Evolutionary conservation across 2,329 filamentous ascomycete species (phyloP), one percentile per base, ranked within the genome.

Genomic region (Apiospora koreana): DNA sequence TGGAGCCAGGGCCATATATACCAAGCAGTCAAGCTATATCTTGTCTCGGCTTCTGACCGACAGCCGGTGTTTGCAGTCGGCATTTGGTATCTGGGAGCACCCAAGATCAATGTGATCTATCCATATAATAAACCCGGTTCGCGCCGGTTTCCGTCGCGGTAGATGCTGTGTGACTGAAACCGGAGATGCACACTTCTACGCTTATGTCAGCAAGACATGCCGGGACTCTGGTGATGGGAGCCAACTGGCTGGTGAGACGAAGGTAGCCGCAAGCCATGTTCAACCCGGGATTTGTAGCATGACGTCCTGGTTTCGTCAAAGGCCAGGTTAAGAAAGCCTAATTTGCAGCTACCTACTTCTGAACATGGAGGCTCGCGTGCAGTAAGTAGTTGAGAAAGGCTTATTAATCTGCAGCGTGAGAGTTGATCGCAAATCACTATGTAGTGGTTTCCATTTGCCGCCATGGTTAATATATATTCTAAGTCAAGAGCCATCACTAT

Each of bases 251-350:
- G 54, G 54, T 9, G 18, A 38, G 18, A 62, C 35, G 31, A 31
- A n/a, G 31, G 18, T 18, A 62, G n/a, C 8, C 23, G 28, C 38
- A 35, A 62, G 54, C 54, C 54, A 14, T 18, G 31, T n/a, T n/a
- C 18, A 18, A 62, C 54, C 31, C 54, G 54, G 54, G 54, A 38
- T 62, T 62, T 38, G 54, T 62, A 62, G 54, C 54, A 62, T 62
- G 54, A 38, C 54, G 54, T 62, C 31, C 18, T 28, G 54, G 54
- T 38, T 38, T 38, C 54, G 54, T 62, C 54, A 62, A 62, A 38
- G 16, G 12, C 21, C n/a, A 18, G 21, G 28, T n/a, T 18, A 21
- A 38, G 54, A 62, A 62, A 14, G 31, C 54, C 31, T 38, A 62
- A 62, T n/a, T 2, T 62, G 54, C 28, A 12, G 14, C 41, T 35